A percentile compares a stretch with the other conserved stretches of the same genome.
Evolutionary conservation across 2,329 filamentous ascomycete species (phyloP).

Genomic region (Gnomoniopsis smithogilvyi): DNA sequence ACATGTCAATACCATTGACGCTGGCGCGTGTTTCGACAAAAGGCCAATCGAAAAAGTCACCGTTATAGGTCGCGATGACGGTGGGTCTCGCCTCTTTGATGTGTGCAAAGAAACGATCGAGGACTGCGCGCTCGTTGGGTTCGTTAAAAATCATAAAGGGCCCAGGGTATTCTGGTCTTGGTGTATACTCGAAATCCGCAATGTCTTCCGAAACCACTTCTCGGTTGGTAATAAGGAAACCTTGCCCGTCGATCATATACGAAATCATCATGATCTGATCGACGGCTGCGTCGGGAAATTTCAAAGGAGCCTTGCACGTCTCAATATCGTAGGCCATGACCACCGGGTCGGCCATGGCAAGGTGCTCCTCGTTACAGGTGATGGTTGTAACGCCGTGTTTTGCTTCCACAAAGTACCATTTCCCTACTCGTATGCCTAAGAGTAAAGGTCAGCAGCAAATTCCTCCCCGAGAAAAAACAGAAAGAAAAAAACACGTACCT

Average conservation of each 20-base stretch:
- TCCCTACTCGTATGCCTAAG: constrained; percentile 87
- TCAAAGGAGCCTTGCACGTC: constrained; percentile 90
- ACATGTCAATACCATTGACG: constrained; percentile 97
- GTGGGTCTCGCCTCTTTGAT: constrained; percentile 93
- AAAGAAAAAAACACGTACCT: constrained; percentile 19
- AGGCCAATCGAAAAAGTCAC: constrained; percentile 99
- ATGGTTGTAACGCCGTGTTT: constrained; percentile 88
- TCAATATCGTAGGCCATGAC: constrained; percentile 99
- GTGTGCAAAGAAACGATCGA: constrained; percentile 93
- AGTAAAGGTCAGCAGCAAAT: constrained; percentile 20
- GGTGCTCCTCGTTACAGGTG: constrained; percentile 78
- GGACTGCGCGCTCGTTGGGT: constrained; percentile 79
- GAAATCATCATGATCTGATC: constrained; percentile 99
- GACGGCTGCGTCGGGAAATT: constrained; percentile 91
- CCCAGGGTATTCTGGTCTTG: constrained; percentile 91
- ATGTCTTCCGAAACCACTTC: constrained; percentile 98
- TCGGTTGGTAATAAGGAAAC: constrained; percentile 95
- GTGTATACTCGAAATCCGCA: constrained; percentile 95
- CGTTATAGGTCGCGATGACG: constrained; percentile 99
- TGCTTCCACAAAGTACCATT: constrained; percentile 94
- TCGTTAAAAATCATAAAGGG: constrained; percentile 99
- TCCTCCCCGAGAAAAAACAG: background rate
- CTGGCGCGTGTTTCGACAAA: constrained; percentile 94
- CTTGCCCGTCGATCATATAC: constrained; percentile 99
- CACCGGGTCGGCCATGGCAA: constrained; percentile 91